Evolutionary conservation across 208 protist genomes (phyloP).

Genomic region (Naegleria gruberi): DNA sequence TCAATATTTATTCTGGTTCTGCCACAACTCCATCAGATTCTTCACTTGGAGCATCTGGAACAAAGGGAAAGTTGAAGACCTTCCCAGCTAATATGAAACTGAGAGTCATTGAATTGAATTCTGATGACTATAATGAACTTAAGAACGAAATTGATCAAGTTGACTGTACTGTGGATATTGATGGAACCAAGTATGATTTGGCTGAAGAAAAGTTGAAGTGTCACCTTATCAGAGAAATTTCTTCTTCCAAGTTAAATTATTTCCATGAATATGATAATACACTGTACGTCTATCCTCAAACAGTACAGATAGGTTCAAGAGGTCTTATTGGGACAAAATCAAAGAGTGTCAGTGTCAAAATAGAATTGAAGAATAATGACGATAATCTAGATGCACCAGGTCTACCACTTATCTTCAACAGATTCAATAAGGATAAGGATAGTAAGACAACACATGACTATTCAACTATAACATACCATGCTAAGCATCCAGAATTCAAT

Average conservation of each 20-base stretch:
- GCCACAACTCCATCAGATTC: not conserved
- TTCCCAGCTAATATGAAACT: not conserved
- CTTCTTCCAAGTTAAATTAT: not conserved
- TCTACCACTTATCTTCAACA: not conserved
- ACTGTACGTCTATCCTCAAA: slow-evolving; percentile 17
- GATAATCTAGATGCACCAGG: not conserved
- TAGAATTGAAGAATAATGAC: slow-evolving; percentile 11
- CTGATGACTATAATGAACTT: not conserved
- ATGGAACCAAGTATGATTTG: not conserved
- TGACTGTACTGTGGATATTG: not conserved
- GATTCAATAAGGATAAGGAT: not conserved
- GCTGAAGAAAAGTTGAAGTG: not conserved
- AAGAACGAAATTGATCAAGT: not conserved
- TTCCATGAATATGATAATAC: not conserved
- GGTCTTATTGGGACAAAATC: not conserved
- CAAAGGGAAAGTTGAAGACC: not conserved
- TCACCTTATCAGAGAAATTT: not conserved
- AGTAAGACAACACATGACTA: not conserved
- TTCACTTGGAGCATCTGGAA: not conserved
- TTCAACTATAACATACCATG: not conserved
- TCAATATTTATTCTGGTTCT: not conserved
- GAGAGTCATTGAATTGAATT: not conserved
- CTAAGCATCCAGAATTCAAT: not conserved
- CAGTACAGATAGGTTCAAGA: not conserved
- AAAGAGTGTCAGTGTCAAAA: not conserved